These are phyloP conservation scores for Xylaria curta DNA, from an alignment of 495 filamentous ascomycete species.

Conservation along the genomic window DNA sequence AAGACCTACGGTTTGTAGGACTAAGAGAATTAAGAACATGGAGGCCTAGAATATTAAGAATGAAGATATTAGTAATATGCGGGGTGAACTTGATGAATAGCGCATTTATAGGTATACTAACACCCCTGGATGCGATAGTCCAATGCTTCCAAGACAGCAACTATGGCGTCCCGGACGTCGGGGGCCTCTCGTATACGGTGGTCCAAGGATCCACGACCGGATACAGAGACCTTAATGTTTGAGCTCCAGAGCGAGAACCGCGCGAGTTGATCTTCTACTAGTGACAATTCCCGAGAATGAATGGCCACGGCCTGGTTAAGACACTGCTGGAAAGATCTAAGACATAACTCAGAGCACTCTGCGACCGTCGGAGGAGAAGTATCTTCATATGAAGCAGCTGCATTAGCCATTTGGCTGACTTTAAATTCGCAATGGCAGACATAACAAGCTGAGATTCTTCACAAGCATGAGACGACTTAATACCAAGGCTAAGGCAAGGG, in stretches of 20 bases:
- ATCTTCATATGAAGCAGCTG: background rate
- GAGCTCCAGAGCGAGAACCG: conserved; percentile 2
- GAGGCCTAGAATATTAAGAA: too few species aligned
- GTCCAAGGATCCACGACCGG: background rate
- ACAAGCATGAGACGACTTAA: too few species aligned
- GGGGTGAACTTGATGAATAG: too few species aligned
- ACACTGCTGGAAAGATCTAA: background rate
- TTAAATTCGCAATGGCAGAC: too few species aligned
- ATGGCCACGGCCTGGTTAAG: background rate
- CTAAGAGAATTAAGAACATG: background rate
- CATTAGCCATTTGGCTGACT: background rate
- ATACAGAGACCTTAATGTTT: background rate
- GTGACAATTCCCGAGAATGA: background rate
- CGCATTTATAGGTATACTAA: background rate
- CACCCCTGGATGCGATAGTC: background rate
- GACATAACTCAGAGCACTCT: background rate
- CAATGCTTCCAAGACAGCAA: conserved; percentile 7
- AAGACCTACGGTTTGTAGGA: background rate
- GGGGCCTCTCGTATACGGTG: background rate
- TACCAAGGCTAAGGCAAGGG: too few species aligned
- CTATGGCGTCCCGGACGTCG: background rate
- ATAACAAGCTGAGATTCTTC: too few species aligned
- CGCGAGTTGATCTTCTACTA: background rate
- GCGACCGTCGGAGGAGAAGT: background rate
- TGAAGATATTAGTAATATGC: too few species aligned